Evolutionary conservation across 2,329 filamentous ascomycete genomes (phyloP).

Genomic region (Endoconidiophora polonica): DNA sequence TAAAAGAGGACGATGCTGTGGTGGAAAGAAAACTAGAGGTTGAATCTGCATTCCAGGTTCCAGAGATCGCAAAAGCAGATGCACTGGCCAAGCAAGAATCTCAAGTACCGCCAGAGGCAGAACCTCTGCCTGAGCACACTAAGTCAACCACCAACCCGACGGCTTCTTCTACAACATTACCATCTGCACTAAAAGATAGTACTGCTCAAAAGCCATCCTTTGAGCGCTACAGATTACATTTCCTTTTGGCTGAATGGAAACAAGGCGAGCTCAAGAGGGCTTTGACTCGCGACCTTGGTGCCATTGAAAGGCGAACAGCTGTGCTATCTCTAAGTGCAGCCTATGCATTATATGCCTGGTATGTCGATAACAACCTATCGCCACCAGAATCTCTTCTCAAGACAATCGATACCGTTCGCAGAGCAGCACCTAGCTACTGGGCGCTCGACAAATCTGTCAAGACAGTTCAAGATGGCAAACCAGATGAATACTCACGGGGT

Average conservation of each 20-base stretch:
- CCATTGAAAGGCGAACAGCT: constrained; percentile 8
- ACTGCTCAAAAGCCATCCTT: constrained; percentile 1
- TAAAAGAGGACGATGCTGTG: too few relatives aligned
- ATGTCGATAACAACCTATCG: constrained; percentile 3
- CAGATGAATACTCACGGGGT: constrained; percentile 6
- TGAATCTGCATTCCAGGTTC: too few relatives aligned
- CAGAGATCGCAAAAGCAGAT: too few relatives aligned
- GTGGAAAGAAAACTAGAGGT: too few relatives aligned
- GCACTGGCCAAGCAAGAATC: too few relatives aligned
- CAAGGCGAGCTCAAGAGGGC: constrained; percentile 10
- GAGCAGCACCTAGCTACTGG: constrained; percentile 11
- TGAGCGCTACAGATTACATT: constrained; percentile 9
- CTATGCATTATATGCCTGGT: constrained; percentile 4
- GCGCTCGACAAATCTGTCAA: constrained; percentile 1
- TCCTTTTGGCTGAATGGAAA: constrained; percentile 10
- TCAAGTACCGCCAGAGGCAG: background rate
- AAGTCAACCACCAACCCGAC: background rate
- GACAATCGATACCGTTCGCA: constrained; percentile 6
- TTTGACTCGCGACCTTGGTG: constrained; percentile 9
- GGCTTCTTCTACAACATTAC: background rate
- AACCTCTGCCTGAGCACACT: background rate
- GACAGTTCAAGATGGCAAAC: constrained; percentile 5
- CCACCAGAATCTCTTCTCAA: constrained; percentile 2
- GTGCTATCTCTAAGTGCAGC: constrained; percentile 9
- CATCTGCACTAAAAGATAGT: background rate